Evolutionary conservation across 1,139 yeast species (phyloP).

Genomic region (Scheffersomyces illinoinensis): DNA sequence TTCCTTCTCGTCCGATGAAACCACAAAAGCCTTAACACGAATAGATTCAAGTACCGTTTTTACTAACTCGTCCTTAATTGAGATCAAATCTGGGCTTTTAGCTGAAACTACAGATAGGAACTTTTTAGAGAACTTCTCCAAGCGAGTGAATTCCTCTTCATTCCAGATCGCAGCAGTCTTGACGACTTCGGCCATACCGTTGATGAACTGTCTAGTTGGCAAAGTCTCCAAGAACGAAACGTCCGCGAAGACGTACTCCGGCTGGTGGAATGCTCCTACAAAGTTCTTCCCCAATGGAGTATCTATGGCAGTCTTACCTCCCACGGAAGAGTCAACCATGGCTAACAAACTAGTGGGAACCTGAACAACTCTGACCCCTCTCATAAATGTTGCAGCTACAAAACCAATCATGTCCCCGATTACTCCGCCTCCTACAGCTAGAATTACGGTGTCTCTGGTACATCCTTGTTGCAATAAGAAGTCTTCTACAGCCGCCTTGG

Average conservation of each 20-base stretch:
- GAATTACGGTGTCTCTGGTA: constrained; percentile 90
- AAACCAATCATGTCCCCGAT: constrained; percentile 99
- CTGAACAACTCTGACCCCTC: constrained; percentile 94
- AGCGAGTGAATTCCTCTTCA: constrained; percentile 78
- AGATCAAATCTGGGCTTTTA: constrained; percentile 53
- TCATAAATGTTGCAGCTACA: constrained; percentile 98
- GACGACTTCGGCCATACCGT: constrained; percentile 98
- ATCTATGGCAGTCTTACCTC: constrained; percentile 98
- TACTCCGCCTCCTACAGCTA: constrained; percentile 98
- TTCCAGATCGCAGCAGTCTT: constrained; percentile 99
- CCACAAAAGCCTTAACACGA: constrained; percentile 90
- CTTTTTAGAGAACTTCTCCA: constrained; percentile 71
- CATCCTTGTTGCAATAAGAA: constrained; percentile 83
- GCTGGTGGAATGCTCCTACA: constrained; percentile 98
- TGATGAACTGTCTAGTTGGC: constrained; percentile 91
- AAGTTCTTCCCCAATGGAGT: constrained; percentile 97
- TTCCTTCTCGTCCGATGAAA: constrained; percentile 92
- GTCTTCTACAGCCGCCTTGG: constrained; percentile 94
- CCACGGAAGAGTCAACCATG: constrained; percentile 98
- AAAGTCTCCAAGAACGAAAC: constrained; percentile 83
- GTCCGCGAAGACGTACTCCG: constrained; percentile 84
- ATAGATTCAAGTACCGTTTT: constrained; percentile 85
- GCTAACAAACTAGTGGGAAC: constrained; percentile 91
- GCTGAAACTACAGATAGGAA: constrained; percentile 62
- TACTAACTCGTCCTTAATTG: constrained; percentile 72